These are phyloP conservation scores for Saturnispora ahearnii DNA, from an alignment of 805 yeast genomes.

Conservation along the genomic window DNA sequence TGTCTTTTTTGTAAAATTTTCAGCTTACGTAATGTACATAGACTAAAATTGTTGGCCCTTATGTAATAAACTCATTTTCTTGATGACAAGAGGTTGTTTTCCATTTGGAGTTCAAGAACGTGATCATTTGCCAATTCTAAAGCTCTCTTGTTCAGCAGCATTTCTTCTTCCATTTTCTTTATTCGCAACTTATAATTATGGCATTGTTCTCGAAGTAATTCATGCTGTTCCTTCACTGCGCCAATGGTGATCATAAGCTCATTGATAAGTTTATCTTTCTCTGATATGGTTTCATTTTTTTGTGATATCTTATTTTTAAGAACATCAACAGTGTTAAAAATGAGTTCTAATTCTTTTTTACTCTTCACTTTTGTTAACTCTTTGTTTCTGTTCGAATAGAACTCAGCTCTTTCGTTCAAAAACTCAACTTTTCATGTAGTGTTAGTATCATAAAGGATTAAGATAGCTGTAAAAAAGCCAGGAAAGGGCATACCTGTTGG, in stretches of 20 bases:
- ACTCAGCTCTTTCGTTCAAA: neutral
- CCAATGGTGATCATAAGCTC: slow-evolving; percentile 8
- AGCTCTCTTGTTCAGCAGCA: slow-evolving; percentile 33
- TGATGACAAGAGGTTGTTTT: slow-evolving; percentile 31
- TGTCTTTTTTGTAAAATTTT: neutral
- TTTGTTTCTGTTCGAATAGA: neutral
- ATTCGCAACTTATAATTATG: slow-evolving; percentile 16
- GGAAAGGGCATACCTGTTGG: neutral
- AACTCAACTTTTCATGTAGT: neutral
- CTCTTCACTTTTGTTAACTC: neutral
- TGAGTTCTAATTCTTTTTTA: neutral
- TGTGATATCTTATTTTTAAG: slow-evolving; percentile 2
- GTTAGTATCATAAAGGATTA: neutral
- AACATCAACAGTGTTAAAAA: neutral
- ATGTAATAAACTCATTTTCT: slow-evolving; percentile 14
- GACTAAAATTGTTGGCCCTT: neutral
- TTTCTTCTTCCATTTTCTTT: slow-evolving; percentile 23
- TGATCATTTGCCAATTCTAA: slow-evolving; percentile 45
- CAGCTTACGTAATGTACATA: no score
- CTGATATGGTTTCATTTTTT: slow-evolving; percentile 7
- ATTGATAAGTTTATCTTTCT: slow-evolving; percentile 8
- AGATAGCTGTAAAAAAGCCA: neutral
- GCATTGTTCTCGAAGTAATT: slow-evolving; percentile 20
- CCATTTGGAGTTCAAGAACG: slow-evolving; percentile 39
- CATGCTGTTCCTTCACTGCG: slow-evolving; percentile 10